Percentiles rank a stretch among this genome's conserved stretches.
These are phyloP conservation scores for Colletotrichum scovillei DNA, from an alignment of 2,329 filamentous ascomycete species.

Conservation along the genomic window DNA sequence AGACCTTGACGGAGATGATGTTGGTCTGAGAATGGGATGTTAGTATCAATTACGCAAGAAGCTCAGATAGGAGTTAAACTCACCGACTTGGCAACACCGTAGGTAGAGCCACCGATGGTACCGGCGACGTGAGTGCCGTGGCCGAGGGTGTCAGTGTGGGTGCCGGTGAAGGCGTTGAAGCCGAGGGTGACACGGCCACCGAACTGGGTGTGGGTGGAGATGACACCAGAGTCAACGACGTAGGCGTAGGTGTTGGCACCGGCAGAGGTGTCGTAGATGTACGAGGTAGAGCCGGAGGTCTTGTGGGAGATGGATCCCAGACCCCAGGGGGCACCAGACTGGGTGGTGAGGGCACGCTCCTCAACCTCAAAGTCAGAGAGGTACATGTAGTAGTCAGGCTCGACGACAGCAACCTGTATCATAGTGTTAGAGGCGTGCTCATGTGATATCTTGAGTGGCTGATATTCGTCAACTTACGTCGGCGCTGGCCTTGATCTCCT, in stretches of 20 bases:
- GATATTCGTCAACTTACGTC: constrained; percentile 47
- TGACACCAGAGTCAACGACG: constrained; percentile 67
- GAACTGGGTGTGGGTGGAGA: constrained; percentile 57
- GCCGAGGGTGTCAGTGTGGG: constrained; percentile 50
- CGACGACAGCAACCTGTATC: constrained; percentile 47
- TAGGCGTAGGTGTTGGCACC: constrained; percentile 59
- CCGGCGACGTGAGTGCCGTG: constrained; percentile 62
- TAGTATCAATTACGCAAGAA: too few species aligned
- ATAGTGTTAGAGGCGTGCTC: constrained; percentile 7
- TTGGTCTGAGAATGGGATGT: too few species aligned
- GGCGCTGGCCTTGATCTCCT: constrained; percentile 50
- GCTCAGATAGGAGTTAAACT: constrained; percentile 44
- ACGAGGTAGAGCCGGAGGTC: constrained; percentile 47
- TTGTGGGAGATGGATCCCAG: constrained; percentile 57
- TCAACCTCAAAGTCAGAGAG: constrained; percentile 29
- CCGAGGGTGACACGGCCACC: constrained; percentile 54
- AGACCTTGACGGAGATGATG: constrained; percentile 57
- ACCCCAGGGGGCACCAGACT: constrained; percentile 54
- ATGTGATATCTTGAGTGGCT: accelerated
- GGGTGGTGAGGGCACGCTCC: constrained; percentile 42
- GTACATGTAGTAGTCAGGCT: constrained; percentile 42
- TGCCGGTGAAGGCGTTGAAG: constrained; percentile 49
- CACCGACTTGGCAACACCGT: constrained; percentile 56
- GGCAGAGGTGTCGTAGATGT: constrained; percentile 54
- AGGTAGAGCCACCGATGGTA: constrained; percentile 55